Base-by-base conservation (phyloP, 495 filamentous ascomycete species). In the Neurospora intermedia region DNA sequence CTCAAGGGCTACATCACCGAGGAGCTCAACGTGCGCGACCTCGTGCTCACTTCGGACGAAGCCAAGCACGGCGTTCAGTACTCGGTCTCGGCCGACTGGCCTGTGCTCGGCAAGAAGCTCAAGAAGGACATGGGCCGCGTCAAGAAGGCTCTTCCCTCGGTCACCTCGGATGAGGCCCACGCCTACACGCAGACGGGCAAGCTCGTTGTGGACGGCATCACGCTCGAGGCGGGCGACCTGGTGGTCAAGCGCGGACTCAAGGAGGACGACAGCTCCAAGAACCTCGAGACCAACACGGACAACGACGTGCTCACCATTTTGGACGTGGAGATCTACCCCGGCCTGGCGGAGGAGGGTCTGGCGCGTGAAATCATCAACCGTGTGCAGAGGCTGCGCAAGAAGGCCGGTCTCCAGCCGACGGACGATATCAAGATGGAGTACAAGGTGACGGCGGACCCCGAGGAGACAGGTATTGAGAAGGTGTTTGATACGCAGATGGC, bases 61-160 rank as follows among this genome's bases (percentile, higher is more conserved):
- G 90, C 87, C 46, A 92, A 90, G 77, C 97, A 98, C 84, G 91
- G 92, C 66, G 94, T 99, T 23, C 91, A 95, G 77, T 97, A 97
- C 84, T 92, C 90, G 72, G 92, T 93, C 54, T 86, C 86, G 40
- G 96, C 93, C 10, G 96, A 99, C 82, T 98, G 94, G 93, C 91
- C 95, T 2, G 93, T 91, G 0, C 87, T 99, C 43, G 96, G 96
- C 73, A 97, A 97, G 88, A 98, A 98, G 83, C 86, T 98, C 71
- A 96, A 93, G 87, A 98, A 96, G 84, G 96, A 95, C 77, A 92
- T 91, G 70, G 89, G 89, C 75, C 93, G 89, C 81, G 94, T 98
- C 71, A 94, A 94, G 84, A 96, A 96, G 80, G 94, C 93, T 20
- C 84, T 99, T 54, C 94, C 95, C 23, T 84, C 82, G 66, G 84